These are phyloP conservation scores for Penicillium simplicissimum DNA, from an alignment of 495 filamentous ascomycete species.

Conservation along the genomic window DNA sequence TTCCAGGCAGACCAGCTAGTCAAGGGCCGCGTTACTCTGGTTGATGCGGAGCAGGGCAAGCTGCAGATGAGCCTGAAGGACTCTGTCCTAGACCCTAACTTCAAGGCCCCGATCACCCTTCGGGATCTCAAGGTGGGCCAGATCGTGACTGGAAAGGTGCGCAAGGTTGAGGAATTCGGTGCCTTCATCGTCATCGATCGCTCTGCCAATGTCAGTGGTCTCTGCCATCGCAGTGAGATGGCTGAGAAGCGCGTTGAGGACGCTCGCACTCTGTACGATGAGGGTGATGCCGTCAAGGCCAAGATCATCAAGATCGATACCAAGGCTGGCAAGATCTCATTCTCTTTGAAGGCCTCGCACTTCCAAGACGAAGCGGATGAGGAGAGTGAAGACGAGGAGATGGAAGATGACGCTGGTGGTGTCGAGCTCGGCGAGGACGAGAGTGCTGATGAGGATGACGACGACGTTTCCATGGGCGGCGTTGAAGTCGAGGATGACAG, in stretches of 20 bases:
- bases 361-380: slow-evolving; percentile 67
- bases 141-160: slow-evolving; percentile 80
- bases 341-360: slow-evolving; percentile 91
- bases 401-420: slow-evolving; percentile 46
- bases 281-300: slow-evolving; percentile 89
- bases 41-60: slow-evolving; percentile 64
- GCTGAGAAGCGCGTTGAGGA: slow-evolving; percentile 76
- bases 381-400: slow-evolving; percentile 50
- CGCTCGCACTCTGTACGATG: slow-evolving; percentile 78
- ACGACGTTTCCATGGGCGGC: slow-evolving; percentile 44
- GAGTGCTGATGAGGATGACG: slow-evolving; percentile 32
- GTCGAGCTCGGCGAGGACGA: slow-evolving; percentile 47
- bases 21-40: slow-evolving; percentile 74
- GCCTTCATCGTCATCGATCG: slow-evolving; percentile 89
- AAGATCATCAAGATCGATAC: slow-evolving; percentile 76
- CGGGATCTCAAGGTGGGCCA: slow-evolving; percentile 75
- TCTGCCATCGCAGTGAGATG: slow-evolving; percentile 90
- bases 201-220: slow-evolving; percentile 80
- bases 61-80: slow-evolving; percentile 84
- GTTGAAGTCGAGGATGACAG: slow-evolving; percentile 56
- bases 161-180: slow-evolving; percentile 91
- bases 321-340: slow-evolving; percentile 72
- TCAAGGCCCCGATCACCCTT: slow-evolving; percentile 65
- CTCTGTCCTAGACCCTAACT: slow-evolving; percentile 78
- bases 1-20: slow-evolving; percentile 87